These are phyloP conservation scores for Xylariaceae sp. DNA, from an alignment of 2,329 filamentous ascomycete species.

Conservation along the genomic window DNA sequence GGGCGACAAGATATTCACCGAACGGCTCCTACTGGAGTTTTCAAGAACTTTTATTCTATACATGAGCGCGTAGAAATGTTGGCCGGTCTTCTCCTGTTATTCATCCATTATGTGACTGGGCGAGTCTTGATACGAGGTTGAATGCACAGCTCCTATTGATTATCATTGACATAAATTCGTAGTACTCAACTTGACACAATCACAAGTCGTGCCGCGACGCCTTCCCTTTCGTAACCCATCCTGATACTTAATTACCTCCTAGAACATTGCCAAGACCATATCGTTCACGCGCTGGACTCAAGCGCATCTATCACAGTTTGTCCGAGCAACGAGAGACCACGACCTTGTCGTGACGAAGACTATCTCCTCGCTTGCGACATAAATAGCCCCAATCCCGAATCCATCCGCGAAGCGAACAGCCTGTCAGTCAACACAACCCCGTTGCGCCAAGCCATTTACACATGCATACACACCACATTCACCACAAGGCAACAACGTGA, in stretches of 20 bases:
- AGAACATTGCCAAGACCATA: constrained; percentile 39
- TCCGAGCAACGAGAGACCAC: constrained; percentile 52
- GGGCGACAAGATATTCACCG: no score
- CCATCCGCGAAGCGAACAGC: no score
- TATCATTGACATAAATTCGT: no score
- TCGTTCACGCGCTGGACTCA: constrained; percentile 67
- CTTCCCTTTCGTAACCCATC: background rate
- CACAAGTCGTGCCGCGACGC: background rate
- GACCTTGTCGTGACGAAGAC: constrained; percentile 40
- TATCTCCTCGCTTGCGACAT: constrained; percentile 67
- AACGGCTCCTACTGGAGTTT: no score
- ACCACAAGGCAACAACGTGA: background rate
- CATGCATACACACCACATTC: background rate
- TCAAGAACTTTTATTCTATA: no score
- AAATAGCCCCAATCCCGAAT: no score
- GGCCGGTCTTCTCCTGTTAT: no score
- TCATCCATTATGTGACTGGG: no score
- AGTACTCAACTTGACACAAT: no score
- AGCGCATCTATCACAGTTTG: constrained; percentile 51
- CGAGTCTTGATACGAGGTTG: no score
- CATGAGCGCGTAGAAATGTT: no score
- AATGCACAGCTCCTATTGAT: no score
- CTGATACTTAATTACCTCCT: constrained; percentile 28
- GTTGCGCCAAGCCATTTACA: background rate
- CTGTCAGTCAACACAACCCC: background rate